Evolutionary conservation across 2,329 filamentous ascomycete genomes (phyloP).

Genomic region (Trichoderma aggressivum): DNA sequence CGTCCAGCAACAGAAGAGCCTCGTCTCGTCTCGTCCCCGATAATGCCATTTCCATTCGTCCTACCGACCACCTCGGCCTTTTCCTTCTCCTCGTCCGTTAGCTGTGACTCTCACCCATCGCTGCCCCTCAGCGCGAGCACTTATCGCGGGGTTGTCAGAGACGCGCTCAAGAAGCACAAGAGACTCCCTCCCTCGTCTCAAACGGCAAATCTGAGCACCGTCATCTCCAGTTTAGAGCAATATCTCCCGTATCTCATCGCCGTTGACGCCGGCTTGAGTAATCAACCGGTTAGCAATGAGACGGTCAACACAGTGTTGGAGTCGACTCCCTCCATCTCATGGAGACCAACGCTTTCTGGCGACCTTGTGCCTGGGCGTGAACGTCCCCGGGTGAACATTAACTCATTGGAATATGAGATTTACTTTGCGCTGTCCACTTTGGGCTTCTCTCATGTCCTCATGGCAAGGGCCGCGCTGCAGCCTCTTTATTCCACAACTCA

Average conservation of each 20-base stretch:
- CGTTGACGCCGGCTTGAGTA: conserved; percentile 68
- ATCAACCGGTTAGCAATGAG: conserved; percentile 47
- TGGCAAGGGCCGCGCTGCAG: conserved; percentile 69
- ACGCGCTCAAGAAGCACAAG: conserved; percentile 85
- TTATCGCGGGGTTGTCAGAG: conserved; percentile 76
- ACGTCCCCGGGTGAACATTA: conserved; percentile 62
- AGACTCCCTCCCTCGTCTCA: conserved; percentile 71
- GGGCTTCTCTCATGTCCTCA: conserved; percentile 68
- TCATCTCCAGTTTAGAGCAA: conserved; percentile 66
- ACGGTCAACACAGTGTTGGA: conserved; percentile 65
- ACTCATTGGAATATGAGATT: conserved; percentile 77
- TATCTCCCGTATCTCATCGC: conserved; percentile 85
- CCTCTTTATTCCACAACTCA: conserved; percentile 66
- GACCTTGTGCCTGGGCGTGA: conserved; percentile 63
- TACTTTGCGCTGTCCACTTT: conserved; percentile 75
- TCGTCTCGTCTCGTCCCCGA: background rate
- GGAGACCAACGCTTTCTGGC: conserved; percentile 75
- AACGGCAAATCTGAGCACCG: conserved; percentile 63
- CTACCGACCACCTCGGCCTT: conserved; percentile 88
- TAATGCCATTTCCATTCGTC: conserved; percentile 86
- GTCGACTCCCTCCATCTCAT: conserved; percentile 64
- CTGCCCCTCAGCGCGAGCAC: conserved; percentile 79
- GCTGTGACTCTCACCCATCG: conserved; percentile 81
- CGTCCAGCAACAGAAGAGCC: no score
- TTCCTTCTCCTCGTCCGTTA: conserved; percentile 74